Base-by-base conservation (phyloP, 2,329 filamentous ascomycete species). In the Orbilia brochopaga region DNA sequence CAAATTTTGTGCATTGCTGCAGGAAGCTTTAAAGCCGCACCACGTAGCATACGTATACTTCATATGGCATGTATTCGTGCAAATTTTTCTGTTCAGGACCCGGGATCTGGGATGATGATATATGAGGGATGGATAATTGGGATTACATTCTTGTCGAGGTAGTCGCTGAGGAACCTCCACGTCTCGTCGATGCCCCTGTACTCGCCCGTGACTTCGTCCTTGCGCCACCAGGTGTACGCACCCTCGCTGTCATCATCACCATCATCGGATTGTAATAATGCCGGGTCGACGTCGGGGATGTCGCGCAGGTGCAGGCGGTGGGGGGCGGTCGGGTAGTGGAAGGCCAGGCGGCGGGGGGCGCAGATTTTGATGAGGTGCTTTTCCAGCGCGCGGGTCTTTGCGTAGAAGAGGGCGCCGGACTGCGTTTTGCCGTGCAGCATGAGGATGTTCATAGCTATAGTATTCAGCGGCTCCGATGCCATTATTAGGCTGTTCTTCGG, bases 351-450 rank as follows among this genome's bases (percentile, higher is more conserved):
- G 32, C 27, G 6, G 32, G 67, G 67, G 21, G 54, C 50, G 56
- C 67, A 72, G 55, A 52, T 55, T 51, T 72, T 72, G 48, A 65
- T 23, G 19, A 72, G 54, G 30, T 72, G 67, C 54, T 89, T 88
- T 69, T 86, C 83, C 6, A 89, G 80, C 7, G 86, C 86, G 77
- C 86, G 85, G 66, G 85, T 87, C 81, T 89, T 89, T 77, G 85
- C 83, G 77, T 84, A 83, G 81, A 89, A 89, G 58, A 85, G 79
- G 1, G 83, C 78, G 4, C 87, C 86, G 59, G 85, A 87, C 80
- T 89, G 87, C 1, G 87, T 88, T 81, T 85, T 89, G 80, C 87
- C 84, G 62, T 77, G 76, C 44, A 77, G 76, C 73, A 77, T 76
- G 51, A 77, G 75, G 24, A 75, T 73, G 57, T 73, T 73, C n/a